These are phyloP conservation scores for Plasmodium knowlesi DNA, from an alignment of 169 alveolate genomes.

Conservation along the genomic window DNA sequence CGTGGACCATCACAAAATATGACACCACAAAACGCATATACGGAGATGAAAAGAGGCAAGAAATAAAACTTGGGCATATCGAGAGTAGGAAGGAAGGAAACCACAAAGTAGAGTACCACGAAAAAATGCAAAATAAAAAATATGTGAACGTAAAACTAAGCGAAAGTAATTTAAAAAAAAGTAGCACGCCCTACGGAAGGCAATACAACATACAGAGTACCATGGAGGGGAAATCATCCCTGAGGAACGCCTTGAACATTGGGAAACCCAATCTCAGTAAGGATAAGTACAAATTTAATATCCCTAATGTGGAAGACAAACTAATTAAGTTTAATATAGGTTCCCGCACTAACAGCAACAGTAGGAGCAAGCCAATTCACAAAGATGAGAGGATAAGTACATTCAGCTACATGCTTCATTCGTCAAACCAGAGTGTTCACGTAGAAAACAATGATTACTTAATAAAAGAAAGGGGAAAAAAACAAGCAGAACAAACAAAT, in stretches of 20 bases:
- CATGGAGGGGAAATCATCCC: background rate
- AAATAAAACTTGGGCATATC: background rate
- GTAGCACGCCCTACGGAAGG: background rate
- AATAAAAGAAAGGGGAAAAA: background rate
- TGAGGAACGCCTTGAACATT: background rate
- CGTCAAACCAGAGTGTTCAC: background rate
- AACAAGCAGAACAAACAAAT: background rate
- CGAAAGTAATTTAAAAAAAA: slow-evolving; percentile 28
- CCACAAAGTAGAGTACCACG: background rate
- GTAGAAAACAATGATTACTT: background rate
- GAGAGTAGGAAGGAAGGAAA: background rate
- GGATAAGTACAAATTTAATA: background rate
- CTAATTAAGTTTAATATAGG: slow-evolving; percentile 4
- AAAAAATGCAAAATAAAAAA: slow-evolving; percentile 12
- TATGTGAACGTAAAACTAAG: background rate
- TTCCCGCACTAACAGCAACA: background rate
- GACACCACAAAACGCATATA: background rate
- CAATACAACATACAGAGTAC: background rate
- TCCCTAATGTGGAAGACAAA: background rate
- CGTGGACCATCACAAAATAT: background rate
- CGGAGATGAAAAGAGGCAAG: slow-evolving; percentile 19
- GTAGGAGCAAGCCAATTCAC: background rate
- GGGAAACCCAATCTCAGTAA: background rate
- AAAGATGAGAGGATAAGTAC: slow-evolving; percentile 11
- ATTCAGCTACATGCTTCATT: slow-evolving; percentile 1